phyloP scores from a whole-genome alignment of 768 basidiomycete species.

The Amanita muscaria region DNA sequence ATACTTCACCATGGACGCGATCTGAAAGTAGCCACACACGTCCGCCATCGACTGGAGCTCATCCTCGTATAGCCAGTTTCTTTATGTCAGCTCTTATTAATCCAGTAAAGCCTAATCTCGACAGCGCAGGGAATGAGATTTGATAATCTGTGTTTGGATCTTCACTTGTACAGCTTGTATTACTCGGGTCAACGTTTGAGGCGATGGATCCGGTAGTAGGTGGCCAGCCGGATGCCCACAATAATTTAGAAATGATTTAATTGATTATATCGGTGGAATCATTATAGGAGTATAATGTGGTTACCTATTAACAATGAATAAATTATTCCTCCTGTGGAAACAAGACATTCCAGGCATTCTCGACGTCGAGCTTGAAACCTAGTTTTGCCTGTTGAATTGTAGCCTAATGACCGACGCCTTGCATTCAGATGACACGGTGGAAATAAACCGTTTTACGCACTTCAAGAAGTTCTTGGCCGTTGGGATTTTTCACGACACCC shows the following conservation, averaged over 20 bases:
- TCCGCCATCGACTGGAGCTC: slow-evolving; percentile 33
- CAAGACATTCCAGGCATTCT: too few species aligned
- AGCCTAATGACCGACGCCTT: not conserved
- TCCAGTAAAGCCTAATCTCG: slow-evolving; percentile 20
- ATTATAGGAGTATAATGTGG: too few species aligned
- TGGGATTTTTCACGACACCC: not conserved
- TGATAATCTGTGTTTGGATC: slow-evolving; percentile 4
- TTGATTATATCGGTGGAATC: too few species aligned
- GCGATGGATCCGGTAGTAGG: too few species aligned
- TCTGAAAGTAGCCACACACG: slow-evolving; percentile 35
- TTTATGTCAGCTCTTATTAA: slow-evolving; percentile 21
- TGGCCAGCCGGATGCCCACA: too few species aligned
- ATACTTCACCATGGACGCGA: slow-evolving; percentile 29
- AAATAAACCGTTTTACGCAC: not conserved
- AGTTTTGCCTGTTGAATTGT: too few species aligned
- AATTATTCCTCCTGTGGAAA: too few species aligned
- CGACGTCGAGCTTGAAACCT: too few species aligned
- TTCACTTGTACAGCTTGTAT: too few species aligned
- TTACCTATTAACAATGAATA: too few species aligned
- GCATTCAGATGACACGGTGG: not conserved
- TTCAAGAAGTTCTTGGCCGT: not conserved
- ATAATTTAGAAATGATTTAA: too few species aligned
- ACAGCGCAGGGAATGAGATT: slow-evolving; percentile 18
- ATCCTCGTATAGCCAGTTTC: slow-evolving; percentile 27
- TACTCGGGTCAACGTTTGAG: not conserved